Conservation (phyloP, 495 filamentous ascomycete genomes). For the Hyaloscypha hepaticicola region DNA sequence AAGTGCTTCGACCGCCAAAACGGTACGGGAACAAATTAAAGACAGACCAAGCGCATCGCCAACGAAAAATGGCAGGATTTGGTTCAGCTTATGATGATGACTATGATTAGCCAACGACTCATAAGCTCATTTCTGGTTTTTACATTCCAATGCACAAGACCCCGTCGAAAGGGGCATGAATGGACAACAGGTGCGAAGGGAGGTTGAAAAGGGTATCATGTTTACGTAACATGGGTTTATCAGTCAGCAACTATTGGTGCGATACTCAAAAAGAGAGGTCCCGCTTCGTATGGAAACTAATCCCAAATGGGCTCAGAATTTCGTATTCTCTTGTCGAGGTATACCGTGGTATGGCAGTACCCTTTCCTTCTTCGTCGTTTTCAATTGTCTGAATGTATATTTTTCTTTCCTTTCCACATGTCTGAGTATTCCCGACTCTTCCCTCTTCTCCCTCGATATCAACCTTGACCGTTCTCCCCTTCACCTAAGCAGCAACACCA, state of each 20-base stretch:
- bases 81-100: neutral
- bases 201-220: too few species aligned
- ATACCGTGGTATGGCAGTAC: neutral
- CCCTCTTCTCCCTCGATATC: neutral
- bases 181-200: too few species aligned
- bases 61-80: neutral
- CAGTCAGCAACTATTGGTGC: too few species aligned
- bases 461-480: neutral
- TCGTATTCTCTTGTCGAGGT: neutral
- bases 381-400: neutral
- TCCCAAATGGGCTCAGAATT: conserved; percentile 2
- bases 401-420: neutral
- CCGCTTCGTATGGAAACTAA: too few species aligned
- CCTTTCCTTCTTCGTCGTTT: neutral
- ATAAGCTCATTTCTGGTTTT: neutral
- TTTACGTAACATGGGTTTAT: too few species aligned
- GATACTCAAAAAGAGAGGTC: too few species aligned
- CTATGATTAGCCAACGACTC: neutral
- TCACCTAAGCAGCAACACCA: conserved; percentile 11
- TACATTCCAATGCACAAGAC: too few species aligned
- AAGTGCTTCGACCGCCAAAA: neutral
- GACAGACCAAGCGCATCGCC: neutral
- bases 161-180: too few species aligned
- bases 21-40: neutral
- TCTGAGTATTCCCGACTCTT: neutral